Evolutionary conservation across 2,329 filamentous ascomycete genomes (phyloP), one percentile per base, ranked within the genome.

Genomic region (Anthostomella pinea): DNA sequence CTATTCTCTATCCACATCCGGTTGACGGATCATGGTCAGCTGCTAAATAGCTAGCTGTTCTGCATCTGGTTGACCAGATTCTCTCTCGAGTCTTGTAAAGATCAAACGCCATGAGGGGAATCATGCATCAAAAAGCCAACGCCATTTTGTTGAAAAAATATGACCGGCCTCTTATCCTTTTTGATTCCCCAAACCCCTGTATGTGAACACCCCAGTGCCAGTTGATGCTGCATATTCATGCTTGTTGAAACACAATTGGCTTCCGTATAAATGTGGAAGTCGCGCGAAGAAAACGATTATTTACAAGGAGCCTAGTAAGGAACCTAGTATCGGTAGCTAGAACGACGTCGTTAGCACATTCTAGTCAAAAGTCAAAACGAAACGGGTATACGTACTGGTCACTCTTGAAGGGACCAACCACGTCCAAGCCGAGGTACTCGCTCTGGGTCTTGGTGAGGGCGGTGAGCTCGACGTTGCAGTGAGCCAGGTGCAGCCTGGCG

Each of bases 401-500:
- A 70, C 75, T 77, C 88, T 98, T 98, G 86, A 79, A 98, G 58
- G 93, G 93, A 65, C 93, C 93, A 75, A 90, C 85, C 49, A 80
- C 63, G 43, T 82, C 77, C 54, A 98, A 77, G 58, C 88, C 81
- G 64, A 97, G 85, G 77, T 98, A 98, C 63, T 97, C 93, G 55
- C 88, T 85, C 79, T 98, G 93, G 57, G 85, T 85, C 43, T 76
- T 61, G 63, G 81, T 87, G 65, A 98, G 83, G 69, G 81, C 83
- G 67, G 84, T 87, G 62, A 98, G 81, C 80, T 97, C 89, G 62
- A 79, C 93, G 72, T 95, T 94, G 77, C 88, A 85, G 77, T 97
- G 93, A 51, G 75, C 80, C 55, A 96, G 76, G 75, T 98, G 93
- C 54, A 96, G 86, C 64, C 84, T 80, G 64, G 93, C 93, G 63